These are phyloP conservation scores for Inonotus obliquus DNA, from an alignment of 1,284 basidiomycete species.

Conservation along the genomic window DNA sequence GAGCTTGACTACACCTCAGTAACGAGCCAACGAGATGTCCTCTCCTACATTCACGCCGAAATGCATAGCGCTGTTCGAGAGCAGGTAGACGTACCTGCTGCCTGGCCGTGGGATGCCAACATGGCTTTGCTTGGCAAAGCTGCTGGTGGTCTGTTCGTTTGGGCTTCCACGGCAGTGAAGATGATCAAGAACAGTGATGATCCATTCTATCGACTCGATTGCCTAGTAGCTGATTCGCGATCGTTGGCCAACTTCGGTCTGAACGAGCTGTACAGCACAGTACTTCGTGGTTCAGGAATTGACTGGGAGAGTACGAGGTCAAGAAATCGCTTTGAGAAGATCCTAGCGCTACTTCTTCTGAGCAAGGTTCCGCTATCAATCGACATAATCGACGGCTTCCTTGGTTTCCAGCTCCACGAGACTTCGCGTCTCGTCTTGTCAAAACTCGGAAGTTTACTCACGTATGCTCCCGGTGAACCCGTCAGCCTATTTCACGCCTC, in stretches of 20 bases:
- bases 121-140: not conserved
- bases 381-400: not conserved
- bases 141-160: constrained; percentile 3
- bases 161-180: constrained; percentile 3
- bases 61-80: not conserved
- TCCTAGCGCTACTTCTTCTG: not conserved
- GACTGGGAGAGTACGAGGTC: not conserved
- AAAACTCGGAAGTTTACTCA: not conserved
- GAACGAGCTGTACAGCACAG: not conserved
- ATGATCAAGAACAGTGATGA: not conserved
- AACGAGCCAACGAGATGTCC: not conserved
- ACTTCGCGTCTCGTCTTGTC: not conserved
- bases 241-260: not conserved
- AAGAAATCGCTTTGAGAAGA: not conserved
- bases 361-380: not conserved
- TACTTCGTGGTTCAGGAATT: not conserved
- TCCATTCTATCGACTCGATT: not conserved
- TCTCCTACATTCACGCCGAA: not conserved
- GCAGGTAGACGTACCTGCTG: not conserved
- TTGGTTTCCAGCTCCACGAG: not conserved
- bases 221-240: not conserved
- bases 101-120: not conserved
- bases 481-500: not conserved
- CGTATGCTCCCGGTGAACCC: not conserved
- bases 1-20: not conserved